A percentile compares a stretch with the other conserved stretches of the same genome.
These are phyloP conservation scores for Coniochaeta ligniaria DNA, from an alignment of 2,329 filamentous ascomycete genomes.

Conservation along the genomic window DNA sequence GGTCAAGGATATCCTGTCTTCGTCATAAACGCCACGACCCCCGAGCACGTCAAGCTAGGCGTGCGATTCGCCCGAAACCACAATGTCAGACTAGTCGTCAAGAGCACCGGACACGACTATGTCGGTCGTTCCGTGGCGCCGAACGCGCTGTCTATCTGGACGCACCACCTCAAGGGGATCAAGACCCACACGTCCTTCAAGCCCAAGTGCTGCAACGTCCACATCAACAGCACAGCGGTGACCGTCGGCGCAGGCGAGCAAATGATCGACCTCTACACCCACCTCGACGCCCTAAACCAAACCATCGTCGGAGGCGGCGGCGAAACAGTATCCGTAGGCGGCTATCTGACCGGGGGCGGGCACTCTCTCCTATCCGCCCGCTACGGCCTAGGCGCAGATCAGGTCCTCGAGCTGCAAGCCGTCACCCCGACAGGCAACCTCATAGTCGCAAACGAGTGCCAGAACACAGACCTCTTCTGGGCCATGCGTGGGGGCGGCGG, in stretches of 20 bases:
- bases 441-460: slow-evolving; percentile 39
- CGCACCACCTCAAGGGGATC: slow-evolving; percentile 24
- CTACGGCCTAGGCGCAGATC: slow-evolving; percentile 52
- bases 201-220: slow-evolving; percentile 28
- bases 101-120: slow-evolving; percentile 5
- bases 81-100: slow-evolving; percentile 5
- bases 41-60: slow-evolving; percentile 20
- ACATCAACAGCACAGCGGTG: slow-evolving; percentile 38
- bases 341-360: slow-evolving; percentile 53
- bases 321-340: slow-evolving; percentile 49
- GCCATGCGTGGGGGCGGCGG: slow-evolving; percentile 52
- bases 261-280: slow-evolving; percentile 37
- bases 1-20: slow-evolving; percentile 28
- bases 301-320: slow-evolving; percentile 45
- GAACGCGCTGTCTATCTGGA: slow-evolving; percentile 49
- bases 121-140: slow-evolving; percentile 35
- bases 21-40: slow-evolving; percentile 28
- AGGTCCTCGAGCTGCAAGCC: slow-evolving; percentile 49
- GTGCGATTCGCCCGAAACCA: slow-evolving; percentile 32
- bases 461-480: slow-evolving; percentile 54
- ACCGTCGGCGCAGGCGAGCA: slow-evolving; percentile 45
- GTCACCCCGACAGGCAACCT: slow-evolving; percentile 43
- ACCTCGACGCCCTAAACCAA: slow-evolving; percentile 33
- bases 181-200: slow-evolving; percentile 31
- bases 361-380: slow-evolving; percentile 43